Base-by-base conservation (phyloP, 1,284 basidiomycete species). In the Microbotryum scabiosae region DNA sequence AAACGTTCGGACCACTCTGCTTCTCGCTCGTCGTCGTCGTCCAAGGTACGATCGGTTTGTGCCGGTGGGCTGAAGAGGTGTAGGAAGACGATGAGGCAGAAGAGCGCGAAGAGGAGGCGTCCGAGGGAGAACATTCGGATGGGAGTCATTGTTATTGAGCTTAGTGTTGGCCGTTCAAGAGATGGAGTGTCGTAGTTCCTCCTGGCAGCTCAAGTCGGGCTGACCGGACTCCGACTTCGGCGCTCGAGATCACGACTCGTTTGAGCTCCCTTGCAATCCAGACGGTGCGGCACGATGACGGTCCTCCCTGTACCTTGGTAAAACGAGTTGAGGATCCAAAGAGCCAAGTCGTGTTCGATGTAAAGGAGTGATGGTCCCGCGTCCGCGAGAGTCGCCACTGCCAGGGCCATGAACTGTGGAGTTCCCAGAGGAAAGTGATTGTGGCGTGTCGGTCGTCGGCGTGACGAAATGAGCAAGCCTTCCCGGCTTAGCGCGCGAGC, bases 1-100 rank as follows among this genome's bases (percentile, higher is more conserved):
- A 68, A 23, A 20, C 60, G 53, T 32, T 65, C 64, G 4, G 59
- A 54, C 66, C 66, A 68, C 1, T 57, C 55, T n/a, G 23, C 18
- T 5, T 23, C 57, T 2, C 43, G 50, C 18, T 57, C 54, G 4
- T 48, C 57, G 26, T 48, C 57, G 21, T 46, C 20, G 18, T 25
- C n/a, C 25, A 45, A 51, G 28, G n/a, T 50, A 3, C 8, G 30
- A 18, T 25, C 28, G 18, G 51, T 23, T 23, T 5, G n/a, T 30
- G 36, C 23, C 8, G 57, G 4, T 16, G 63, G 60, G 8, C 63
- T 53, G 58, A 67, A 55, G 43, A 65, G 61, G 57, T 65, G 66
- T 26, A 67, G 59, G 53, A 63, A 16, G 41, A 61, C 41, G 51
- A 67, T 36, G 56, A 45, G 28, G 47, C 43, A 1, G 59, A 63